phyloP scores from a whole-genome alignment of 2,329 filamentous ascomycete species.

The Claviceps quebecensis region DNA sequence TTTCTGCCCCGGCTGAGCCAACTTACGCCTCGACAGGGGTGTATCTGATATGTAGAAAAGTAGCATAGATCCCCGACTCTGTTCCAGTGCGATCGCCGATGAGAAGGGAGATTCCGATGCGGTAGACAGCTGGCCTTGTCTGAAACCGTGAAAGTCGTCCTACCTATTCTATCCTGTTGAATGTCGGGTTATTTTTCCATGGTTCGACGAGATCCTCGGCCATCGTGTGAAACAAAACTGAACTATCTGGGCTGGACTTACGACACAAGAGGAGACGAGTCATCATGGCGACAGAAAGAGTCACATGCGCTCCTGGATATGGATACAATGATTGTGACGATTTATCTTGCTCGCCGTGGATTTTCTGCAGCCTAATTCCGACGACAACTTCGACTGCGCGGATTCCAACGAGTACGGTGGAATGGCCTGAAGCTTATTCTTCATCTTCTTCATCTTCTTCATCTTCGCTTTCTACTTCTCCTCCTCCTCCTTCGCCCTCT shows the following conservation, averaged over 20 bases:
- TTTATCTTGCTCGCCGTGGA: constrained; percentile 31
- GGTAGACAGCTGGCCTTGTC: too few species aligned
- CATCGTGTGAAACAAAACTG: neutral
- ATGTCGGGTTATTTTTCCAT: too few species aligned
- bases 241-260: neutral
- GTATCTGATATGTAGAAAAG: too few species aligned
- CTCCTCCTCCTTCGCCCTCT: neutral
- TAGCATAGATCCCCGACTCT: too few species aligned
- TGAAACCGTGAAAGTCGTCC: too few species aligned
- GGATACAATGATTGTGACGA: constrained; percentile 18
- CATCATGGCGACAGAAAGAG: neutral
- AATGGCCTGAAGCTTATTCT: too few species aligned
- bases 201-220: too few species aligned
- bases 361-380: constrained; percentile 23
- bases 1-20: too few species aligned
- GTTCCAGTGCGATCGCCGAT: too few species aligned
- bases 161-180: too few species aligned
- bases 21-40: too few species aligned
- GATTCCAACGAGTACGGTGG: neutral
- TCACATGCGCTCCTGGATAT: constrained; percentile 17
- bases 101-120: too few species aligned
- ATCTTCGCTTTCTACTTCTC: neutral
- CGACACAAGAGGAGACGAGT: neutral
- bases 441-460: neutral
- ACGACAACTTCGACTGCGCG: neutral